Conservation (phyloP, 2,329 filamentous ascomycete genomes). For the Cladosporium sp. region DNA sequence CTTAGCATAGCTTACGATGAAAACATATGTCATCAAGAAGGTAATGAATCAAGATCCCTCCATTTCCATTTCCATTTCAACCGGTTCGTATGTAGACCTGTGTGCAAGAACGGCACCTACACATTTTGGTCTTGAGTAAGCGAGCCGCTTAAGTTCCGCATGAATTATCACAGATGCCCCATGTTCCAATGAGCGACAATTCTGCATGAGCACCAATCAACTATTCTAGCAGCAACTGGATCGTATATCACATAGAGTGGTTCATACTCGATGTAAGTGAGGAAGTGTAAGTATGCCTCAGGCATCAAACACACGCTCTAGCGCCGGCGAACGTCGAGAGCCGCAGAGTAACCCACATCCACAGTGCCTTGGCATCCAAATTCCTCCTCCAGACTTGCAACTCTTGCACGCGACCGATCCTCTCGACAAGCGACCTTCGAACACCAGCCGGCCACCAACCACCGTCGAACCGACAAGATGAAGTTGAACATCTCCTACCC, state of each 20-base stretch:
- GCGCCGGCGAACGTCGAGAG: not conserved
- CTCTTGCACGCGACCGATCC: not conserved
- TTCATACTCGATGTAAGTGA: not conserved
- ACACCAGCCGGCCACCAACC: not conserved
- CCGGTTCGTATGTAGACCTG: not conserved
- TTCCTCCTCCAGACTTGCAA: not conserved
- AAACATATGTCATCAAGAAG: not conserved
- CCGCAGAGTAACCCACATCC: not conserved
- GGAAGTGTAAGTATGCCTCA: not conserved
- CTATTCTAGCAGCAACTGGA: not conserved
- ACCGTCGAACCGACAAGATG: slow-evolving; percentile 49
- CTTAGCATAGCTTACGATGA: not conserved
- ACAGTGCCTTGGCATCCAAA: not conserved
- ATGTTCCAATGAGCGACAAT: not conserved
- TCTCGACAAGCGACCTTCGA: slow-evolving; percentile 15
- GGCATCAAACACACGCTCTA: not conserved
- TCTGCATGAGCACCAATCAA: not conserved
- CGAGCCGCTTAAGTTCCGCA: not conserved
- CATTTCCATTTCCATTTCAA: too few relatives aligned
- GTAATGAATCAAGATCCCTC: not conserved
- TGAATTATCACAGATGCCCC: not conserved
- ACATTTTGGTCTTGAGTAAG: not conserved
- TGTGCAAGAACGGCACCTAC: not conserved
- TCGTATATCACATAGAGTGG: not conserved
- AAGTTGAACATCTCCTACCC: slow-evolving; percentile 85